Evolutionary conservation across 768 basidiomycete genomes (phyloP).

Genomic region (Scleroderma citrinum): DNA sequence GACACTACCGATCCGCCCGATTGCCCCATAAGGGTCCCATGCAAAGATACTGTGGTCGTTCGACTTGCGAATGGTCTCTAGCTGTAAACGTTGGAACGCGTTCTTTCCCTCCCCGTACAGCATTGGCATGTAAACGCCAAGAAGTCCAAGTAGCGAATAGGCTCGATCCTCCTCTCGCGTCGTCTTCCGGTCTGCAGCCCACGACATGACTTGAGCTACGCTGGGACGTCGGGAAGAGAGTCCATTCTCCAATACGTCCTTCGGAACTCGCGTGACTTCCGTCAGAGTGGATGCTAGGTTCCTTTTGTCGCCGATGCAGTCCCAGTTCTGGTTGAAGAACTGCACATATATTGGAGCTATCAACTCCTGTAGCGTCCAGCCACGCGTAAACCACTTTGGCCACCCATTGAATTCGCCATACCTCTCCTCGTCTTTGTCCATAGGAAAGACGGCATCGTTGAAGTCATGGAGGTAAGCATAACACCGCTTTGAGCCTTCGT

Average conservation of each 20-base stretch:
- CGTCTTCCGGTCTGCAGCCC: slow-evolving; percentile 15
- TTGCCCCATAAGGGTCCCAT: not conserved
- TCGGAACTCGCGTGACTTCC: not conserved
- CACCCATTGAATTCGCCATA: not conserved
- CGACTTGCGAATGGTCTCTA: slow-evolving; percentile 2
- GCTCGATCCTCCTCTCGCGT: slow-evolving; percentile 12
- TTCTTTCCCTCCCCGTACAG: slow-evolving; percentile 13
- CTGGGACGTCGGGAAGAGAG: not conserved
- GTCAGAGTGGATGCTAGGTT: not conserved
- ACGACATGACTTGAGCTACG: slow-evolving; percentile 9
- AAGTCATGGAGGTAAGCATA: slow-evolving; percentile 12
- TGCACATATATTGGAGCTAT: slow-evolving; percentile 12
- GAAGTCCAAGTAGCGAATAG: slow-evolving; percentile 12
- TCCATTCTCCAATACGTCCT: not conserved
- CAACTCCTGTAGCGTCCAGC: slow-evolving; percentile 9
- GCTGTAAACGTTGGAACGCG: slow-evolving; percentile 3
- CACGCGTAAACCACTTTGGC: slow-evolving; percentile 14
- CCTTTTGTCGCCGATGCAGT: not conserved
- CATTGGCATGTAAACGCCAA: slow-evolving; percentile 8
- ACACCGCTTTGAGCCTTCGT: slow-evolving; percentile 11
- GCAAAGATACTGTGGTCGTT: slow-evolving; percentile 4
- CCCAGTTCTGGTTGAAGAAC: slow-evolving; percentile 13
- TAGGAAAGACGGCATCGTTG: not conserved
- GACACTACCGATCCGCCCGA: not conserved
- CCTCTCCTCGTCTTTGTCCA: not conserved